Evolutionary conservation across 306 rosid species (phyloP).

Genomic region (Styphnolobium japonicum): DNA sequence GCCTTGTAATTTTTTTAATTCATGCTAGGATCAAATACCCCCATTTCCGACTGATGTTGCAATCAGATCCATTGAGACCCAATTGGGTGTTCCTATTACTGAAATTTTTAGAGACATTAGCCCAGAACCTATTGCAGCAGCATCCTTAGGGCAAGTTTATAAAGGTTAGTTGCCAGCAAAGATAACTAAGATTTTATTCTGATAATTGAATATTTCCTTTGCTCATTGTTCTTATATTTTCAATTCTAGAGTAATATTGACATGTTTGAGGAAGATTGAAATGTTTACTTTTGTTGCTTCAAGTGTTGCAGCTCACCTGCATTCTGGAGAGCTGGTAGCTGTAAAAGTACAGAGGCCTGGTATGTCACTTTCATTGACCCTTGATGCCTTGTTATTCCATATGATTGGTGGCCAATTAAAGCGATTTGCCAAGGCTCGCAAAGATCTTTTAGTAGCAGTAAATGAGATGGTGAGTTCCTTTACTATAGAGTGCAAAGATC

Average conservation of each 20-base stretch:
- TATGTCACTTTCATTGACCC: constrained; percentile 87
- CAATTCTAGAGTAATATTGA: constrained; percentile 16
- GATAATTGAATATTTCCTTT: constrained; percentile 5
- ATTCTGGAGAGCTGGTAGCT: constrained; percentile 92
- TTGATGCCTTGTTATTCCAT: constrained; percentile 92
- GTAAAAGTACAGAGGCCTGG: constrained; percentile 99
- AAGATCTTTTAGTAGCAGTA: constrained; percentile 90
- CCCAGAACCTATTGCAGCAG: constrained; percentile 84
- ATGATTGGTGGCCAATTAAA: constrained; percentile 94
- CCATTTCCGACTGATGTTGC: constrained; percentile 83
- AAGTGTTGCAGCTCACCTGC: constrained; percentile 99
- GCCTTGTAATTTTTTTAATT: background rate
- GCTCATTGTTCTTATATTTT: constrained; percentile 3
- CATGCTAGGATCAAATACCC: constrained; percentile 86
- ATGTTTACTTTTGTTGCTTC: constrained; percentile 61
- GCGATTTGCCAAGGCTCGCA: constrained; percentile 87
- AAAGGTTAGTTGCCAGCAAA: constrained; percentile 59
- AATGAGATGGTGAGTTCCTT: constrained; percentile 83
- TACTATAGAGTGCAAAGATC: background rate
- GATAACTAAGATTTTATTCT: background rate
- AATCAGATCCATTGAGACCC: constrained; percentile 72
- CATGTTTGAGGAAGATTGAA: constrained; percentile 40
- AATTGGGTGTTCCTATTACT: constrained; percentile 66
- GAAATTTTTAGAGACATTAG: constrained; percentile 77
- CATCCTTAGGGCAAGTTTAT: constrained; percentile 96